Evolutionary conservation across 257 asterid species (phyloP), one percentile per base, ranked within the genome.

Genomic region (Forsythia viridissima): DNA sequence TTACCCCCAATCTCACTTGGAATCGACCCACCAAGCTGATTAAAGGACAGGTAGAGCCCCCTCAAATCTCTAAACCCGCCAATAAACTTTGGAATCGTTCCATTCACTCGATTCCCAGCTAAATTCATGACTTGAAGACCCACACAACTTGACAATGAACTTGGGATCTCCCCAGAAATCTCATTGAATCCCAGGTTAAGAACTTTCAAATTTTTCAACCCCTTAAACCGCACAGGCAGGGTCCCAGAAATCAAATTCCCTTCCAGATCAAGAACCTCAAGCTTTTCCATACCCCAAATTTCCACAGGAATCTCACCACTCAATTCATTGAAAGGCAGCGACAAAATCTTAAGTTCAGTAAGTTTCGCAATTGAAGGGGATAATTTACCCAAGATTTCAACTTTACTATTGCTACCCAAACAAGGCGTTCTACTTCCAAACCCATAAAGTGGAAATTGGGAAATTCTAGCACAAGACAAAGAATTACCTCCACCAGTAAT

Each of bases 201-300:
- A 83, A 91, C 94, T 80, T 83, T 86, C 87, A 95, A 81, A 66
- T 63, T 91, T 86, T 79, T 87, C 90, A 89, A 77, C 76, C 99
- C 98, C 37, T 57, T 59, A 73, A 93, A 86, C 69, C 37, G 78
- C 63, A 72, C 59, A 4, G 97, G 98, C 80, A 95, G 85, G 39
- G 80, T 70, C 52, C 96, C 97, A 4, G 89, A 81, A 52, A 95
- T 40, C 52, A 48, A 85, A 85, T 95, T 95, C 82, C 98, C 99
- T 68, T 95, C 98, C 5, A 95, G 97, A 83, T 95, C 97, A 85
- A 93, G 91, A 79, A 95, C 96, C 83, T 95, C 98, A 37, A 95
- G 94, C 51, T 92, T 93, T 43, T 90, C 96, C 98, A 93, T 88
- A 21, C 83, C 89, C 97, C 97, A 95, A 65, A 95, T 74, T 51